These are phyloP conservation scores for Rhizopogon salebrosus DNA, from an alignment of 768 basidiomycete genomes.

Conservation along the genomic window DNA sequence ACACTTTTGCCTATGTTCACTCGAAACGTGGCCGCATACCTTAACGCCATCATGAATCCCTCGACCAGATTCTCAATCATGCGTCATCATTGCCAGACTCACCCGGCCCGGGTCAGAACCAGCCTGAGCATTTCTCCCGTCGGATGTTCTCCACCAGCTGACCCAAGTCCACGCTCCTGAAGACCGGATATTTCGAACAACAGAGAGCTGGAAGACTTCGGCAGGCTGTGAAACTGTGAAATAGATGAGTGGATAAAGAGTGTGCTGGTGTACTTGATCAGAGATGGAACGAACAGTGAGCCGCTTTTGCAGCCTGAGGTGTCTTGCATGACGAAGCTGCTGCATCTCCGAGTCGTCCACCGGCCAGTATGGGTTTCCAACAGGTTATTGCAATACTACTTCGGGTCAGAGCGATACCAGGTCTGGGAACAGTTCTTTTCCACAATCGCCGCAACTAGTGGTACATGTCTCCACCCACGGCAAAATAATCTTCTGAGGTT, in stretches of 20 bases:
- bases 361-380: constrained; percentile 90
- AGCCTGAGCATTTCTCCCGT: no score
- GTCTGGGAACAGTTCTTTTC: constrained; percentile 88
- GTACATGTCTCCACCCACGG: constrained; percentile 32
- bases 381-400: constrained; percentile 86
- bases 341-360: constrained; percentile 45
- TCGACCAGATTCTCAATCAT: no score
- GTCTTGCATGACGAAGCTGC: constrained; percentile 41
- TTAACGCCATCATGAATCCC: no score
- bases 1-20: no score
- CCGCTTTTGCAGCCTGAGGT: background rate
- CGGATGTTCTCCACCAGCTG: no score
- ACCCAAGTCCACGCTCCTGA: constrained; percentile 64
- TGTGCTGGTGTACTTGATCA: constrained; percentile 78
- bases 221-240: constrained; percentile 78
- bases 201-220: constrained; percentile 75
- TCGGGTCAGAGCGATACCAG: constrained; percentile 73
- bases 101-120: no score
- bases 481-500: constrained; percentile 6
- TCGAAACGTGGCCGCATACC: no score
- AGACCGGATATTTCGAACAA: constrained; percentile 67
- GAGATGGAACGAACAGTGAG: constrained; percentile 87
- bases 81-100: no score
- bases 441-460: constrained; percentile 54
- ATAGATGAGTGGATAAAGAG: constrained; percentile 94